phyloP scores from a whole-genome alignment of 108 stramenopile species.

The Phaeodactylum tricornutum region DNA sequence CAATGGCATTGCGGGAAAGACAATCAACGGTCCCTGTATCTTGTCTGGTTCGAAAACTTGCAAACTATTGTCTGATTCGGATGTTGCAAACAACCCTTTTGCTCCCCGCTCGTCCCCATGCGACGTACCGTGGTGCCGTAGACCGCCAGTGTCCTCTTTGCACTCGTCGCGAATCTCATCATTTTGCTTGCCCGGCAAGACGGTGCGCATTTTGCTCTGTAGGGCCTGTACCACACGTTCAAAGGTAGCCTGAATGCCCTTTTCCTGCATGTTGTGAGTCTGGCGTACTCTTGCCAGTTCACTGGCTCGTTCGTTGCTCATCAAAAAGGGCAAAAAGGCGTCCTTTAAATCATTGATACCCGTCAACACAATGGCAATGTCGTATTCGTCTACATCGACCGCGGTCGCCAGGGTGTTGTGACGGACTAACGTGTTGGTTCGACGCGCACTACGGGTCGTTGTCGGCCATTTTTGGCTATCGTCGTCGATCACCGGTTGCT shows the following conservation, averaged over 20 bases:
- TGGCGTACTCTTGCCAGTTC: slow-evolving; percentile 8
- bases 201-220: slow-evolving; percentile 11
- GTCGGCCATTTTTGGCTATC: too few relatives aligned
- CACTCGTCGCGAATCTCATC: not conserved
- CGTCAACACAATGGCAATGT: slow-evolving; percentile 53
- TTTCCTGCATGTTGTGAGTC: not conserved
- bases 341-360: slow-evolving; percentile 65
- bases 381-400: slow-evolving; percentile 21
- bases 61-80: too few relatives aligned
- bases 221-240: slow-evolving; percentile 20
- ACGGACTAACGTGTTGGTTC: too few relatives aligned
- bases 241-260: slow-evolving; percentile 10
- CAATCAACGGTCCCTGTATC: slow-evolving; percentile 30
- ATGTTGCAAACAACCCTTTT: not conserved
- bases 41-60: too few relatives aligned
- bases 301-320: slow-evolving; percentile 4
- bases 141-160: not conserved
- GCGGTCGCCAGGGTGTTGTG: not conserved
- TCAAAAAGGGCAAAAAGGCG: slow-evolving; percentile 41
- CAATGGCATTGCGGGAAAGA: slow-evolving; percentile 51
- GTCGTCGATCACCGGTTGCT: too few relatives aligned
- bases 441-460: too few relatives aligned
- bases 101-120: not conserved
- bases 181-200: not conserved
- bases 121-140: not conserved